Base-by-base conservation (phyloP, 768 basidiomycete genomes). In the Xanthoconium purpureum region DNA sequence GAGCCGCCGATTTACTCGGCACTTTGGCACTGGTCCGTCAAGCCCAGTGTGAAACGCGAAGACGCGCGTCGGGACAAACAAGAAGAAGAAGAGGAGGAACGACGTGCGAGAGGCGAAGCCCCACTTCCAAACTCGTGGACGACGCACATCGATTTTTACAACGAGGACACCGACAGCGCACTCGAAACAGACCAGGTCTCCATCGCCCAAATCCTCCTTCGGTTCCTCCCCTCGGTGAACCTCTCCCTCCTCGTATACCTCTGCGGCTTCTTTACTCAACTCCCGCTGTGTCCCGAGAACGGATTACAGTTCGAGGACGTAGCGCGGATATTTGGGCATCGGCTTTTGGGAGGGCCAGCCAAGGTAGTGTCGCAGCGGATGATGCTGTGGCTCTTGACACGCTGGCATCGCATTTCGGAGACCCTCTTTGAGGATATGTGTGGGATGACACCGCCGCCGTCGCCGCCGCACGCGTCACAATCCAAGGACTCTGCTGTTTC, bases 221-320 rank as follows among this genome's bases (percentile, higher is more conserved):
- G 78, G 8, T 74, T 84, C 44, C 73, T 83, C 6, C 78, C 80
- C 1, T 68, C 69, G 2, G 59, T 70, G 13, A 67, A 73, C 50
- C 71, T 79, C 56, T 73, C 73, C 35, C 66, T 81, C 5, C 70
- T 82, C 47, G 63, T 71, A 39, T 80, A 81, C 60, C 72, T 82
- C 35, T 70, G 75, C 51, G 72, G 72, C 6, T 80, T 82, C 64
- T 79, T 82, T 62, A 77, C 78, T 1, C 81, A 83, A 59, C 65
- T 82, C 0, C 81, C 78, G 3, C 69, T 80, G 8, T 79, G 75
- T 52, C 76, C 80, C 1, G 78, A 79, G 43, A 83, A 83, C 56
- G 74, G 76, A 1, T 62, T 84, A n/a, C 67, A 75, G 7, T 66
- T 76, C 36, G 74, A 79, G 49, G 74, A 76, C 43, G 72, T 81